A percentile compares a stretch with the other conserved stretches of the same genome.
These are phyloP conservation scores for Pseudonectria foliicola DNA, from an alignment of 2,329 filamentous ascomycete genomes.

Conservation along the genomic window DNA sequence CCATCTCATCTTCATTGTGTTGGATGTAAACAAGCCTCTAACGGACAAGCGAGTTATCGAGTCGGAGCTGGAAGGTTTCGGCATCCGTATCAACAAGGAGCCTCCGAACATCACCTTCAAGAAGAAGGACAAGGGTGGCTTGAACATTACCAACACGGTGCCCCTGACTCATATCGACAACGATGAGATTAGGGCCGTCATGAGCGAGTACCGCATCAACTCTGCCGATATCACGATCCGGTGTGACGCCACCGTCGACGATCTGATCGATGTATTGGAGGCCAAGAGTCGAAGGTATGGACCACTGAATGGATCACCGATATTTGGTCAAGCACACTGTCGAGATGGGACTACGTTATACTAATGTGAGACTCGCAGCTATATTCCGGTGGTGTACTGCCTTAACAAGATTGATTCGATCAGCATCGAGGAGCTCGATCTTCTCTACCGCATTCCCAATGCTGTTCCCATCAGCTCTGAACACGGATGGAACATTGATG, in stretches of 20 bases:
- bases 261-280: slow-evolving; percentile 92
- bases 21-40: slow-evolving; percentile 97
- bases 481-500: slow-evolving; percentile 96
- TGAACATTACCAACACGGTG: slow-evolving; percentile 92
- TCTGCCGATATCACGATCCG: slow-evolving; percentile 96
- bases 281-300: slow-evolving; percentile 66
- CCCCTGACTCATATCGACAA: slow-evolving; percentile 87
- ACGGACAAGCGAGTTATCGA: slow-evolving; percentile 97
- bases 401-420: slow-evolving; percentile 99
- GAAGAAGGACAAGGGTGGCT: slow-evolving; percentile 98
- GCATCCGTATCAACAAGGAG: slow-evolving; percentile 93
- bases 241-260: slow-evolving; percentile 95
- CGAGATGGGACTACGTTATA: slow-evolving; percentile 2
- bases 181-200: slow-evolving; percentile 96
- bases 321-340: slow-evolving; percentile 1
- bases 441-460: slow-evolving; percentile 94
- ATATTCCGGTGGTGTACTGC: slow-evolving; percentile 98
- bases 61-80: slow-evolving; percentile 90
- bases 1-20: slow-evolving; percentile 95
- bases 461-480: slow-evolving; percentile 96
- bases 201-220: slow-evolving; percentile 93
- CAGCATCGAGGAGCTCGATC: slow-evolving; percentile 92
- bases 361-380: slow-evolving; percentile 44
- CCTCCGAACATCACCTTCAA: slow-evolving; percentile 98
- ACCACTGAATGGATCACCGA: not conserved